Evolutionary conservation across 108 stramenopile species (phyloP).

Genomic region (Mediolabrus comicus): DNA sequence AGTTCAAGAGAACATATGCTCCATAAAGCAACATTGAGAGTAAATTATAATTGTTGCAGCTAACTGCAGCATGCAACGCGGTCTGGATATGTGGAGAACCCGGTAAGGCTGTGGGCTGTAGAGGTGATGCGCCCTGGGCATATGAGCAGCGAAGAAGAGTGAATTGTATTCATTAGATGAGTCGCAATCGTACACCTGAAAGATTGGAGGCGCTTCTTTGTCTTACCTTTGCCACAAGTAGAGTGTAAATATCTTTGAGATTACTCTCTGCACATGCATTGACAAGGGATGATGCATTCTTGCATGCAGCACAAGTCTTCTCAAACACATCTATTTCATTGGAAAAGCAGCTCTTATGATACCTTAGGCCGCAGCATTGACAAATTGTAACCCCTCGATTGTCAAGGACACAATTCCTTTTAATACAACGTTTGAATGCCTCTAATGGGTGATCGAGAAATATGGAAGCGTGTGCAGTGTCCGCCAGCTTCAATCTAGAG

Average conservation of each 20-base stretch:
- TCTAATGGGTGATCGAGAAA: background rate
- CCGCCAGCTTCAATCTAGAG: background rate
- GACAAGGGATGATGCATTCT: background rate
- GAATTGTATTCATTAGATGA: no score
- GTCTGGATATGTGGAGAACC: background rate
- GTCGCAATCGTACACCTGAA: no score
- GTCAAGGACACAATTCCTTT: background rate
- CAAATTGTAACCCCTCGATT: background rate
- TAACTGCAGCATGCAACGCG: background rate
- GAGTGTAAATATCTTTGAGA: background rate
- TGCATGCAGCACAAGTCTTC: background rate
- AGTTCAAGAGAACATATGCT: background rate
- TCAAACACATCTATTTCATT: background rate
- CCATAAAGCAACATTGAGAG: background rate
- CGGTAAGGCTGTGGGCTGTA: no score
- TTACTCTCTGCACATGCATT: background rate
- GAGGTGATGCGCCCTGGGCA: background rate
- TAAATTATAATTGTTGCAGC: background rate
- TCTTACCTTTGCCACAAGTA: background rate
- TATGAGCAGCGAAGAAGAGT: no score
- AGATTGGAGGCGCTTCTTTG: no score
- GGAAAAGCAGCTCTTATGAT: background rate
- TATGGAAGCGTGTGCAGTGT: background rate
- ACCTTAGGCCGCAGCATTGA: background rate
- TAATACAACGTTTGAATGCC: background rate